Conservation (phyloP, 83 land plant species). For the Isoetes engelmannii region DNA sequence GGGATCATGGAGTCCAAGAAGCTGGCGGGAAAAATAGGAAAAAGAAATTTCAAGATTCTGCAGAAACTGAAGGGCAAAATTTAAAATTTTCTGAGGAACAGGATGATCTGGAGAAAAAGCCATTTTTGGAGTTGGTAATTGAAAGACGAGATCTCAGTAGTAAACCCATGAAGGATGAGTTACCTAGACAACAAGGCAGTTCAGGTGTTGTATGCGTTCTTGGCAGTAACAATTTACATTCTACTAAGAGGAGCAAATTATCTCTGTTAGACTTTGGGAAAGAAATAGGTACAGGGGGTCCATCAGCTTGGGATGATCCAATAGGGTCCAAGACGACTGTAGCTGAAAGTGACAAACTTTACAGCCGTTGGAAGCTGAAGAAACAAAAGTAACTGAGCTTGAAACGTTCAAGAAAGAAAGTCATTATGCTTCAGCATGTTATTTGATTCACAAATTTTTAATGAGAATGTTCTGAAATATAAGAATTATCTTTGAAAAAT, state of each 20-base stretch:
- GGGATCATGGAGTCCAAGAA: no score
- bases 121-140: no score
- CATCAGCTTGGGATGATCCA: slow-evolving; percentile 43
- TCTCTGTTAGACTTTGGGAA: slow-evolving; percentile 2
- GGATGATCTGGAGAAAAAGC: no score
- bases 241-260: slow-evolving; percentile 17
- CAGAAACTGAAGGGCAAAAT: no score
- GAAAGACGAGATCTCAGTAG: no score
- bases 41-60: no score
- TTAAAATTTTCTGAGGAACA: no score
- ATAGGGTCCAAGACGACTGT: background rate
- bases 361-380: background rate
- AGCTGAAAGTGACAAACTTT: background rate
- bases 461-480: background rate
- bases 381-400: background rate
- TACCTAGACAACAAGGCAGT: background rate
- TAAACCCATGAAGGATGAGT: no score
- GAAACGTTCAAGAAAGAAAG: background rate
- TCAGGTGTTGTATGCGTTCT: slow-evolving; percentile 12
- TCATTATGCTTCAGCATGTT: background rate
- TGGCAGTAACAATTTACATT: slow-evolving; percentile 8
- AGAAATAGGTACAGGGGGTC: slow-evolving; percentile 46
- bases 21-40: no score
- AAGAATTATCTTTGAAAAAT: background rate
- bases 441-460: background rate